A percentile compares a stretch with the other conserved stretches of the same genome.
Evolutionary conservation across 129 eudicot species (phyloP).

Genomic region (carrot (Daucus carota)): DNA sequence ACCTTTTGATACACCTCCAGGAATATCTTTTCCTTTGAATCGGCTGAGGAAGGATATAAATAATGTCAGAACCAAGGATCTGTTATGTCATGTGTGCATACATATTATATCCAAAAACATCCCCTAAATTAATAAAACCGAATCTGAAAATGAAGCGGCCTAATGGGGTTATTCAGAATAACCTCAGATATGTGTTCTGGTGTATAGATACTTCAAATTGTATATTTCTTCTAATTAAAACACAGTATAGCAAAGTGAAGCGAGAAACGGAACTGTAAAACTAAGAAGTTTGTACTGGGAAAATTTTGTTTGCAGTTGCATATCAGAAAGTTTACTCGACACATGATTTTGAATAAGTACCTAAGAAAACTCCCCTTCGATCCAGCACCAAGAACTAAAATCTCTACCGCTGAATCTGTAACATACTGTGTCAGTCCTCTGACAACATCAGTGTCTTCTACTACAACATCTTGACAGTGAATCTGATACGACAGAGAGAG

Average conservation of each 20-base stretch:
- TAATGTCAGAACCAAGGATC: constrained; percentile 11
- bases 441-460: constrained; percentile 63
- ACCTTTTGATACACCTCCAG: constrained; percentile 48
- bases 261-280: background rate
- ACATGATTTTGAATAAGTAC: constrained; percentile 16
- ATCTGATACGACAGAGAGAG: constrained; percentile 25
- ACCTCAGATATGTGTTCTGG: background rate
- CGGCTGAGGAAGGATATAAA: constrained; percentile 24
- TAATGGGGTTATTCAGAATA: background rate
- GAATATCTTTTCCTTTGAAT: constrained; percentile 59
- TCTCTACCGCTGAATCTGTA: constrained; percentile 56
- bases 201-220: background rate
- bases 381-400: constrained; percentile 61
- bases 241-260: background rate
- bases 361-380: constrained; percentile 56
- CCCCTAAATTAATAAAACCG: background rate
- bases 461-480: constrained; percentile 48
- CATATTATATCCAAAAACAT: too few species aligned
- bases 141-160: background rate
- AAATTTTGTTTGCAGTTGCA: background rate
- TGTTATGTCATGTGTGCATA: background rate
- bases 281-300: background rate
- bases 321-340: background rate
- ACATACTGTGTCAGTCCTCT: constrained; percentile 54
- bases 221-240: background rate